Base-by-base conservation (phyloP, 257 asterid genomes). In the Jasminum sambac region DNA sequence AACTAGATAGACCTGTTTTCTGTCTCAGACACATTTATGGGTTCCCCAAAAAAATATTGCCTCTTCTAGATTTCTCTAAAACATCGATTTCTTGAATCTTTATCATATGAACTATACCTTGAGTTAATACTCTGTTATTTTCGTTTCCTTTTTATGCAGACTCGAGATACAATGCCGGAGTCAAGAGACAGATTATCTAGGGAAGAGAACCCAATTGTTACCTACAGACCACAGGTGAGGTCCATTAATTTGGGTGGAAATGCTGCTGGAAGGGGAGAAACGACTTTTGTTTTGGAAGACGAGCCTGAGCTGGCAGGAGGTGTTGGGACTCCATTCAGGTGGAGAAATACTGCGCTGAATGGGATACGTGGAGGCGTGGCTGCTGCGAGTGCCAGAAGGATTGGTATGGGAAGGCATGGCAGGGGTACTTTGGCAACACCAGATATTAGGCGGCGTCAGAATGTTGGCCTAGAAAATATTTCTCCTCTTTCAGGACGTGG, bases 161-260 rank as follows among this genome's bases (percentile, higher is more conserved):
- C 63, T 70, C 42, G 72, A 46, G 76, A 64, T 41, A 75, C 63
- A 72, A 87, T 90, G 96, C 77, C 95, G 17, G 87, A 82, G 60
- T 76, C 79, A 10, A 83, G 96, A 72, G 92, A 90, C 72, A 71
- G 95, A 66, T 24, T 84, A 17, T 52, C 85, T 5, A 77, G 87
- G 80, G 79, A 71, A 1, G 92, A 75, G 21, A 85, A 83, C 21
- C 66, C 66, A n/a, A 25, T 83, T 5, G 71, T 67, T 39, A 21
- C 70, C 24, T 84, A 74, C 72, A 74, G 67, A 37, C 76, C 80
- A 6, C 62, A 89, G 57, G 72, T 78, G 72, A 78, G 62, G 16
- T 41, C 79, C 17, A 36, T 71, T 34, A 25, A 19, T 23, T 44
- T 74, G 9, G 40, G 50, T 63, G 67, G 77, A 36, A 72, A 37